Conservation (phyloP, 345 rosid genomes). For the Dimocarpus longan region DNA sequence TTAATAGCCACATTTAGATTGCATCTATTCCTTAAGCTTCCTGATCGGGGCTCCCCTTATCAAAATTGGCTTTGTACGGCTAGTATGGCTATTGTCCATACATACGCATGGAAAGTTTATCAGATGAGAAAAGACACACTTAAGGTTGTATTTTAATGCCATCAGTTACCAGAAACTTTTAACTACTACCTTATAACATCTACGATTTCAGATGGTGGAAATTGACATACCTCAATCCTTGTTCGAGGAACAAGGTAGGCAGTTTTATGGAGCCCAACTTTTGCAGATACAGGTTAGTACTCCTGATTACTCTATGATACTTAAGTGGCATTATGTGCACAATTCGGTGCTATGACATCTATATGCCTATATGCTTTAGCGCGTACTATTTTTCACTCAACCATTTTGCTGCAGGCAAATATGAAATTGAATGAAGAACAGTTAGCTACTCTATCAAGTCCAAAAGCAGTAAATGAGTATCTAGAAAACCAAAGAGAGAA, state of each 20-base stretch:
- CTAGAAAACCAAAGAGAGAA: constrained; percentile 71
- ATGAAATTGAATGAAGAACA: constrained; percentile 78
- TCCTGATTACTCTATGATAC: background rate
- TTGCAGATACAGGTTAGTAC: constrained; percentile 74
- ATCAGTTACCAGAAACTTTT: background rate
- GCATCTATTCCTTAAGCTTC: constrained; percentile 11
- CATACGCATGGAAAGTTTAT: background rate
- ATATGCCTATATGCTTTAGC: background rate
- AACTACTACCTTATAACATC: background rate
- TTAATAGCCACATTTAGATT: constrained; percentile 16
- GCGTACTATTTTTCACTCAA: constrained; percentile 7
- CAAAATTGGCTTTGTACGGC: background rate
- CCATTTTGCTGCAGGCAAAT: constrained; percentile 51
- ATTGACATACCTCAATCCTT: constrained; percentile 82
- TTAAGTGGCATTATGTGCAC: background rate
- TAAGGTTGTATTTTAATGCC: background rate
- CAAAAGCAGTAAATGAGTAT: constrained; percentile 73
- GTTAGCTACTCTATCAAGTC: constrained; percentile 79
- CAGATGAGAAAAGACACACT: background rate
- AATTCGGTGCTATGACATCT: background rate
- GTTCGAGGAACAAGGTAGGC: constrained; percentile 96
- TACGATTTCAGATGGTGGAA: constrained; percentile 74
- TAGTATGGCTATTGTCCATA: background rate
- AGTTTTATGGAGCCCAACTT: constrained; percentile 88
- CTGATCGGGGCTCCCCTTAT: constrained; percentile 15